Conservation (phyloP, 371 early-diverging fungal species). For the Fennellomyces sp. region DNA sequence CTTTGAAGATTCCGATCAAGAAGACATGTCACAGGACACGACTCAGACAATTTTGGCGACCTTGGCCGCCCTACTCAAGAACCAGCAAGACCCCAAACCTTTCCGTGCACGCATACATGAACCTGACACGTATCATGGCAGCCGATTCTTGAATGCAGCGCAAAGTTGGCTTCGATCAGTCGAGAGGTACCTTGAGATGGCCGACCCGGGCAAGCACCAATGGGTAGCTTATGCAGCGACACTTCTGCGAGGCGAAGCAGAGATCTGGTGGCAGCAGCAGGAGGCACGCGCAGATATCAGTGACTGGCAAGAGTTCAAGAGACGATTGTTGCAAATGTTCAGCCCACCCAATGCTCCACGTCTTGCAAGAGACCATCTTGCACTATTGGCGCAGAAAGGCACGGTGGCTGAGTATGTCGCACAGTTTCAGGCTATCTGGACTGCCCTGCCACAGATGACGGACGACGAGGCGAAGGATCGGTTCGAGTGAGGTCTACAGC, state of each 20-base stretch:
- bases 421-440: neutral
- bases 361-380: too few relatives aligned
- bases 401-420: neutral
- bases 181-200: too few relatives aligned
- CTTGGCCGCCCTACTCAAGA: too few relatives aligned
- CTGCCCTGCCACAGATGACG: neutral
- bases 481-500: neutral
- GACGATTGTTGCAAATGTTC: neutral
- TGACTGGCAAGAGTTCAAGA: neutral
- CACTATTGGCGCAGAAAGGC: neutral
- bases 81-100: too few relatives aligned
- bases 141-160: neutral
- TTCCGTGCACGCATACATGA: neutral
- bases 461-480: slow-evolving; percentile 6
- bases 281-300: neutral
- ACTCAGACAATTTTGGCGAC: too few relatives aligned
- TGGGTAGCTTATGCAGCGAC: neutral
- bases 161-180: neutral
- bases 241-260: neutral
- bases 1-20: too few relatives aligned
- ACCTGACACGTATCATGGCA: too few relatives aligned
- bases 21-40: too few relatives aligned
- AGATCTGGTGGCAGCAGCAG: neutral
- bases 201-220: neutral
- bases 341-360: too few relatives aligned